Evolutionary conservation across 2,329 filamentous ascomycete genomes (phyloP), one percentile per base, ranked within the genome.

Genomic region (Pseudogymnoascus sp.): DNA sequence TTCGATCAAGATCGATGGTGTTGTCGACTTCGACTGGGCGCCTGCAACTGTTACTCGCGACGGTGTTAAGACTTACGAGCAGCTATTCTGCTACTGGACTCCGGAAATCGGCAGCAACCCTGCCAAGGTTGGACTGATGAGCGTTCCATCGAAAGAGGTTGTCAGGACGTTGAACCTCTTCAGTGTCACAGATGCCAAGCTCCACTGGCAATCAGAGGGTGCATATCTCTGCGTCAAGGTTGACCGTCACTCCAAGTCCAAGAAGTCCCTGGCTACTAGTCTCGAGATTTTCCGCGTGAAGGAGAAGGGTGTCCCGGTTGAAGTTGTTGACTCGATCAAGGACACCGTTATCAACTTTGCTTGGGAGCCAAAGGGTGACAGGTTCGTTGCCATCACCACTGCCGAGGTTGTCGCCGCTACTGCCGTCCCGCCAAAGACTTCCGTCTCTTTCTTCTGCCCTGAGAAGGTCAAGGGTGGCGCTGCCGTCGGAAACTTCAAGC

Each of bases 321-420:
- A 99, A 77, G 95, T 97, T 63, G 92, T 99, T 61, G 95, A 99
- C 77, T 92, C 89, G 62, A 90, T 99, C 78, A 97, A 97, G 80
- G 95, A 97, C 73, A 96, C 93, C 0, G 95, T 99, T 70, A 96
- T 99, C 80, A 99, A 99, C 82, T 99, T 99, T 74, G 92, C 95
- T 9, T 99, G 95, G 95, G 95, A 99, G 75, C 95, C 95, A 67
- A 97, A 97, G 81, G 95, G 95, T 66, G 93, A 96, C 76, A 88
- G 95, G 40, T 99, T 99, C 75, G 92, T 97, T 68, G 88, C 97
- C 73, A 99, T 99, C 79, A 97, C 93, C 37, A 95, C 91, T 17
- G 89, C 91, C 10, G 95, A 99, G 78, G 86, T 90, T 2, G 82
- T 87, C 42, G 86, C 87, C 40, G 86, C 88, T 46, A 88, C 90